Evolutionary conservation across 2,329 filamentous ascomycete species (phyloP), one percentile per base, ranked within the genome.

Genomic region (Microdochium trichocladiopsis): DNA sequence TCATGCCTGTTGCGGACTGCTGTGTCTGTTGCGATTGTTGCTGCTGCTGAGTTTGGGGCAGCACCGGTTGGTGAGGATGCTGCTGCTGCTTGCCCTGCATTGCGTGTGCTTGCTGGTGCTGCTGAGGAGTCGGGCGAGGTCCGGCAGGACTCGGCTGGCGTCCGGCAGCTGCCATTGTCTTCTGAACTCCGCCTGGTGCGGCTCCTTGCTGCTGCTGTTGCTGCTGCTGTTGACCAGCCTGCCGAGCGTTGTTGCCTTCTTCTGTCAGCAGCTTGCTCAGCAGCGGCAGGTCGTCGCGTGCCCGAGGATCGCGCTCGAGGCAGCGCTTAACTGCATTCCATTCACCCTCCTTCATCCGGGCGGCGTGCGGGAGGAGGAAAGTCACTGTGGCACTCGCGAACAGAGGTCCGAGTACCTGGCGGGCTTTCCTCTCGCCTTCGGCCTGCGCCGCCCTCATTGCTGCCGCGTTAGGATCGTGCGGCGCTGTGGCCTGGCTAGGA

Each of bases 241-340:
- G 65, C 11, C 60, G 57, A 2, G 61, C 60, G 48, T 60, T 60
- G 51, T 63, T 67, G 21, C 71, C 69, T 55, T 77, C 70, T 56
- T 74, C 76, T 51, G 82, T 81, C 12, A 86, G 63, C 21, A 84
- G 69, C 47, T 69, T 67, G 33, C 79, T 80, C 3, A 86, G 69
- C 51, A 81, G 73, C 50, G 75, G 70, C 18, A 86, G 66, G 60
- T 91, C 83, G 2, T 83, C 78, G 22, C 82, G 76, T 0, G 88
- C 82, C 22, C 77, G 78, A 0, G 83, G 82, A 51, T 90, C 84
- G 11, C 77, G 74, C 49, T 84, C 78, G 23, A 90, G 76, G 14
- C 93, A 84, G 37, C 79, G 76, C 50, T 80, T 77, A 56, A 96
- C 80, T 25, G 94, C 82, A 52, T 80, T 76, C 79, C 94, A 86